A percentile compares a stretch with the other conserved stretches of the same genome.
Conservation (phyloP, 495 filamentous ascomycete species). For the Terfezia boudieri region DNA sequence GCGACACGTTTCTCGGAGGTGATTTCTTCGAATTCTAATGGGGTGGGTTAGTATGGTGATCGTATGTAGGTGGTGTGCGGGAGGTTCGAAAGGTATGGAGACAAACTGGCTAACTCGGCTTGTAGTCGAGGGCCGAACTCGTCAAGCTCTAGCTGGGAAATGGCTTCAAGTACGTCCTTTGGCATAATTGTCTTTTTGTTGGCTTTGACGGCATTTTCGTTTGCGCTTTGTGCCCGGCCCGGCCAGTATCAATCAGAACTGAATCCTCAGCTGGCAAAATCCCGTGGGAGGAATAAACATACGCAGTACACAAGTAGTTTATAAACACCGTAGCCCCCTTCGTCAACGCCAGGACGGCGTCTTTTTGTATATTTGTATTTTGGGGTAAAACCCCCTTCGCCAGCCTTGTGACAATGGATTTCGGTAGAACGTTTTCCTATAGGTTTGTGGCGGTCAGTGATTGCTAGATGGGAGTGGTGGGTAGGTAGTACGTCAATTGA, state of each 20-base stretch:
- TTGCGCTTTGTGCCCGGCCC: constrained; percentile 33
- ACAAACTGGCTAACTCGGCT: constrained; percentile 31
- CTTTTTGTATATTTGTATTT: constrained; percentile 84
- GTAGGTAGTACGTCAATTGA: constrained; percentile 20
- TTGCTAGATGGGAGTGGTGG: not conserved
- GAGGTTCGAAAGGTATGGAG: not conserved
- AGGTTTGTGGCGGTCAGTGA: not conserved
- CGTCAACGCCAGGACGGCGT: constrained; percentile 72
- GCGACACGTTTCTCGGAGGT: constrained; percentile 30
- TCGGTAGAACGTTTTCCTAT: constrained; percentile 77
- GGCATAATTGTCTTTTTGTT: constrained; percentile 75
- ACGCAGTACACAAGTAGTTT: constrained; percentile 70
- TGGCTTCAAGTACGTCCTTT: constrained; percentile 56
- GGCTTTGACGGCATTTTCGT: constrained; percentile 40
- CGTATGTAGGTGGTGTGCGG: not conserved
- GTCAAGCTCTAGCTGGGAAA: constrained; percentile 66
- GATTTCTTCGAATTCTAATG: constrained; percentile 29
- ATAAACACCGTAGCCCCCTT: constrained; percentile 92
- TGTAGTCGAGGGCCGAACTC: constrained; percentile 35
- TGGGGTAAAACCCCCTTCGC: constrained; percentile 93
- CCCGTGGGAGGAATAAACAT: constrained; percentile 19
- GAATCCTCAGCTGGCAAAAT: not conserved
- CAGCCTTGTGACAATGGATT: constrained; percentile 77
- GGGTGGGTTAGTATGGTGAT: not conserved
- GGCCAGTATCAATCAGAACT: not conserved